Percentiles rank a stretch among this genome's conserved stretches.
These are phyloP conservation scores for Globisporangium alternatum DNA, from an alignment of 352 stramenopile genomes.

Conservation along the genomic window DNA sequence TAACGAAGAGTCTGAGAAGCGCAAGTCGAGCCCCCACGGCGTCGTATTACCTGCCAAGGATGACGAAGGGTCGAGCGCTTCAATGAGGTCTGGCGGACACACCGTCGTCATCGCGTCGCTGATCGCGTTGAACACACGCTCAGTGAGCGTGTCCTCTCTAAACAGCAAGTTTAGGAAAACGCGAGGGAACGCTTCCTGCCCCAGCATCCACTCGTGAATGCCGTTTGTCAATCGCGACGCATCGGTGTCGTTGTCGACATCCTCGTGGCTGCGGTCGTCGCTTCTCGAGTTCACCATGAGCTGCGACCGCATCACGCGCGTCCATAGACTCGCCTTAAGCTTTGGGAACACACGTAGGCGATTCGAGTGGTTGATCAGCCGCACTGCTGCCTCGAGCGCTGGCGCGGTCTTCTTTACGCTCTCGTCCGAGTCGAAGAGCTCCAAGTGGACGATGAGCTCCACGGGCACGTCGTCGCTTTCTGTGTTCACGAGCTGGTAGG, in stretches of 20 bases:
- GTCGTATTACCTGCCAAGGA: too few relatives aligned
- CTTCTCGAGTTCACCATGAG: background rate
- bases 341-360: background rate
- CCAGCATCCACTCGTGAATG: background rate
- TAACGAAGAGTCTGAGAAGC: background rate
- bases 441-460: too few relatives aligned
- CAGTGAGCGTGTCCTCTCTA: background rate
- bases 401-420: too few relatives aligned
- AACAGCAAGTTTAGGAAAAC: background rate
- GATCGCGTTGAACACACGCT: background rate
- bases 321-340: background rate
- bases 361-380: background rate
- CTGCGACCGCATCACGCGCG: background rate
- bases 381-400: too few relatives aligned
- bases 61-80: background rate
- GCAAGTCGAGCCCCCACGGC: background rate
- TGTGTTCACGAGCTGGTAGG: too few relatives aligned
- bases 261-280: too few relatives aligned
- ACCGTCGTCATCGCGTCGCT: slow-evolving; percentile 1
- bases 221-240: background rate
- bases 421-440: too few relatives aligned
- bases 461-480: too few relatives aligned
- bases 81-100: background rate
- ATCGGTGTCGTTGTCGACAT: background rate
- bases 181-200: background rate